Evolutionary conservation across 371 early-diverging fungal species (phyloP).

Genomic region (Mortierella sp.): DNA sequence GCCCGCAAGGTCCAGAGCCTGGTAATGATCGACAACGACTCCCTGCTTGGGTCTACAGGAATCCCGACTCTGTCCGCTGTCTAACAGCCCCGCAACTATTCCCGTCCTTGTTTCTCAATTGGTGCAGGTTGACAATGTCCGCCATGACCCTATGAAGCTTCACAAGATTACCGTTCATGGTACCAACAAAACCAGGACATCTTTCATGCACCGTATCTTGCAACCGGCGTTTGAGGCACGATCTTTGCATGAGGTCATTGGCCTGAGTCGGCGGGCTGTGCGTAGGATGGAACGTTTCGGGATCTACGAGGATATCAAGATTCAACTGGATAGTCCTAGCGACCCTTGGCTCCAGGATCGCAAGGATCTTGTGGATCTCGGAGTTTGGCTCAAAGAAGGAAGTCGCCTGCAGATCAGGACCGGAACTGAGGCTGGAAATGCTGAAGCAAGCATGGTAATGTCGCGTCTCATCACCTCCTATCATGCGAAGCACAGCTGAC

Average conservation of each 20-base stretch:
- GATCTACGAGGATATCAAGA: slow-evolving; percentile 75
- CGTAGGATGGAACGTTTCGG: slow-evolving; percentile 75
- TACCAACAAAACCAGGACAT: slow-evolving; percentile 58
- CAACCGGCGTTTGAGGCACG: slow-evolving; percentile 56
- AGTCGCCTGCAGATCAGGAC: slow-evolving; percentile 78
- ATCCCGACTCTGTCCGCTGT: background rate
- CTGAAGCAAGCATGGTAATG: slow-evolving; percentile 83
- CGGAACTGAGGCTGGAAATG: slow-evolving; percentile 85
- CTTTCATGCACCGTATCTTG: slow-evolving; percentile 59
- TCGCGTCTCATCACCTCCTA: background rate
- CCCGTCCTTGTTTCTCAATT: background rate
- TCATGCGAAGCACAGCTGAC: too few species aligned
- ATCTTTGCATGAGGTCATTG: slow-evolving; percentile 75
- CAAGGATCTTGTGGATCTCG: slow-evolving; percentile 71
- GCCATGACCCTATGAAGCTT: slow-evolving; percentile 57
- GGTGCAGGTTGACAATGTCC: slow-evolving; percentile 37
- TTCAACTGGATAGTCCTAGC: slow-evolving; percentile 73
- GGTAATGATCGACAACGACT: slow-evolving; percentile 8
- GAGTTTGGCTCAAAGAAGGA: slow-evolving; percentile 74
- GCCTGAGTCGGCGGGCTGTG: slow-evolving; percentile 69
- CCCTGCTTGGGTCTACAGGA: background rate
- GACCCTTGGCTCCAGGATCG: slow-evolving; percentile 62
- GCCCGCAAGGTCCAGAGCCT: slow-evolving; percentile 35
- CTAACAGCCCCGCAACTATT: too few species aligned
- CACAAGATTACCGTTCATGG: slow-evolving; percentile 65